phyloP scores from a whole-genome alignment of 768 basidiomycete genomes.

The Termitomyces sp. region DNA sequence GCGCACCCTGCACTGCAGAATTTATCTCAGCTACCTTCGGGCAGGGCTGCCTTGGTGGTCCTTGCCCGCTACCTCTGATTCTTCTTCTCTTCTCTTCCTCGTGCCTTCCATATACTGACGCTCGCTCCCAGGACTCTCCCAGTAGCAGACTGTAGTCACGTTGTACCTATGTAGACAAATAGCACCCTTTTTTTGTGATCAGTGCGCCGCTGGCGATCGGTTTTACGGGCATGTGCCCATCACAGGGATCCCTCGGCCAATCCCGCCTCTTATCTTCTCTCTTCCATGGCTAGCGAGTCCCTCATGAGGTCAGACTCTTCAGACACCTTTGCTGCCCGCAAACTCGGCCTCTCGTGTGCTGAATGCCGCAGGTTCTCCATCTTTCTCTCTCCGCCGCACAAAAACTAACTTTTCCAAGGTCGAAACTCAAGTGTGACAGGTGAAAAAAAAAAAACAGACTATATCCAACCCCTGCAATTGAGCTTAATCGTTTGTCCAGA shows the following conservation, averaged over 20 bases:
- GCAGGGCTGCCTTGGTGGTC: conserved; percentile 38
- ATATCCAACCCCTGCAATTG: not conserved
- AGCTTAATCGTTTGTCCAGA: conserved; percentile 20
- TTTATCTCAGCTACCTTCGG: conserved; percentile 89
- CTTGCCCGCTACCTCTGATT: conserved; percentile 38
- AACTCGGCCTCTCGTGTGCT: conserved; percentile 42
- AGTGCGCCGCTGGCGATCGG: not conserved
- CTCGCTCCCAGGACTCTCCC: not conserved
- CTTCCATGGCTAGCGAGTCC: not conserved
- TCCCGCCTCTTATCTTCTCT: not conserved
- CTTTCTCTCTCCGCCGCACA: not conserved
- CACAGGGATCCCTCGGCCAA: conserved; percentile 3
- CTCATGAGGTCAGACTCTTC: conserved; percentile 4
- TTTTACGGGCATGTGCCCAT: not conserved
- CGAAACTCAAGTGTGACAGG: conserved; percentile 53
- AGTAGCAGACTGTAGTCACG: not conserved
- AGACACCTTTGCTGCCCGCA: conserved; percentile 21
- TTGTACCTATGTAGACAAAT: not conserved
- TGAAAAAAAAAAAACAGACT: conserved; percentile 12
- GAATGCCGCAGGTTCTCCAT: conserved; percentile 41
- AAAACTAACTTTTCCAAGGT: conserved; percentile 21
- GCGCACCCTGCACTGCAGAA: conserved; percentile 72
- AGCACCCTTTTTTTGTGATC: not conserved
- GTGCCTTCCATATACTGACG: not conserved
- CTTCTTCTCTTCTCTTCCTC: conserved; percentile 6